Evolutionary conservation across 2,329 filamentous ascomycete genomes (phyloP).

Genomic region (Epichloe scottii): DNA sequence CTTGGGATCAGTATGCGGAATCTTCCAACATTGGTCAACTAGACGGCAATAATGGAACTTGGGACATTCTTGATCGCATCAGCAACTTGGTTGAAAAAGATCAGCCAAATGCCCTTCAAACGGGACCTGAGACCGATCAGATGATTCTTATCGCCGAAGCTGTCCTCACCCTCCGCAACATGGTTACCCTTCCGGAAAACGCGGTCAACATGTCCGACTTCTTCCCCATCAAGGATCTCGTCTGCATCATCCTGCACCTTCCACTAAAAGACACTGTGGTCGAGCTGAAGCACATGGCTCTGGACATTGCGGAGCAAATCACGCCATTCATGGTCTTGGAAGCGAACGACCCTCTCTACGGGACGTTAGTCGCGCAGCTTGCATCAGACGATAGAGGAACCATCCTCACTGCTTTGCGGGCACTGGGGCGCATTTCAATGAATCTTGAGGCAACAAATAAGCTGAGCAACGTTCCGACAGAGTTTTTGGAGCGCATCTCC

Average conservation of each 20-base stretch:
- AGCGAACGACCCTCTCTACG: constrained; percentile 66
- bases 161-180: constrained; percentile 79
- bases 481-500: constrained; percentile 53
- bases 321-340: constrained; percentile 68
- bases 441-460: constrained; percentile 69
- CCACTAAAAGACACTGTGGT: constrained; percentile 59
- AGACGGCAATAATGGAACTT: constrained; percentile 37
- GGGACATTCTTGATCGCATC: constrained; percentile 53
- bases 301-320: constrained; percentile 85
- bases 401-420: constrained; percentile 67
- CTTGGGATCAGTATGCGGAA: constrained; percentile 46
- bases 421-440: constrained; percentile 79
- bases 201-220: constrained; percentile 68
- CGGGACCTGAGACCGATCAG: constrained; percentile 55
- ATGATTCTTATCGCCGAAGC: constrained; percentile 76
- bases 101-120: constrained; percentile 57
- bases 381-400: constrained; percentile 65
- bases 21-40: constrained; percentile 35
- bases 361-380: constrained; percentile 53
- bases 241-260: constrained; percentile 71
- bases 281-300: constrained; percentile 79
- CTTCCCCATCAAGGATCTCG: constrained; percentile 62
- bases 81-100: constrained; percentile 45
- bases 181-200: constrained; percentile 89
- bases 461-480: constrained; percentile 55